Evolutionary conservation across 2,329 filamentous ascomycete genomes (phyloP), one percentile per base, ranked within the genome.

Genomic region (Celoporthe dispersa): DNA sequence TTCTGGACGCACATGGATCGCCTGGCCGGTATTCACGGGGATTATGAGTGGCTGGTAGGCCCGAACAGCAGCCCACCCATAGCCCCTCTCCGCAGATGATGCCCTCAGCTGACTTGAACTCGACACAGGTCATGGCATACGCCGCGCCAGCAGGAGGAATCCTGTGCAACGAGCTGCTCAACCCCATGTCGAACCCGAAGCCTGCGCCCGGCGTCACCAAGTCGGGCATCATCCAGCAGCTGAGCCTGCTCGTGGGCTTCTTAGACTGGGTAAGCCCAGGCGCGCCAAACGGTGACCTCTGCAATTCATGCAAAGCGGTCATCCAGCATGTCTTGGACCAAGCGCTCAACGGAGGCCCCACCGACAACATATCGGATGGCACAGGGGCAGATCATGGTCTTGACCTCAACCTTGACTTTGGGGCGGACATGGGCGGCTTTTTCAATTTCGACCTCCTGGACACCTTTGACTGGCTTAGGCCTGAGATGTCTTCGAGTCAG

Each of bases 251-350:
- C 0, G 80, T 86, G 2, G 84, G 83, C 0, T 87, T 86, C 68
- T 78, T 87, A 14, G 83, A 85, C 66, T 87, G 85, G 85, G 79
- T 87, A 1, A 79, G 80, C 4, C 83, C 84, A 0, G 80, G 80
- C 1, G 83, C 83, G 0, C 83, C 84, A 1, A 87, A 87, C 41
- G 82, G 81, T 7, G 79, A 82, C n/a, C 76, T 87, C 7, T 86
- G 84, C 73, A 77, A 75, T 25, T 78, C 82, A 28, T 84, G 83
- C 75, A 83, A 83, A 69, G 78, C 77, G 2, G 79, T 86, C n/a
- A 85, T 87, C 60, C 81, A 84, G 67, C 82, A 80, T 19, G 85
- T 86, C 1, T 77, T 87, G 12, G 84, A 86, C 51, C 82, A 85
- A 62, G 80, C 84, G 3, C 77, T 87, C 14, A 85, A 86, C 70